Conservation (phyloP, 352 stramenopile species). For the Thalassiosira exigua region DNA sequence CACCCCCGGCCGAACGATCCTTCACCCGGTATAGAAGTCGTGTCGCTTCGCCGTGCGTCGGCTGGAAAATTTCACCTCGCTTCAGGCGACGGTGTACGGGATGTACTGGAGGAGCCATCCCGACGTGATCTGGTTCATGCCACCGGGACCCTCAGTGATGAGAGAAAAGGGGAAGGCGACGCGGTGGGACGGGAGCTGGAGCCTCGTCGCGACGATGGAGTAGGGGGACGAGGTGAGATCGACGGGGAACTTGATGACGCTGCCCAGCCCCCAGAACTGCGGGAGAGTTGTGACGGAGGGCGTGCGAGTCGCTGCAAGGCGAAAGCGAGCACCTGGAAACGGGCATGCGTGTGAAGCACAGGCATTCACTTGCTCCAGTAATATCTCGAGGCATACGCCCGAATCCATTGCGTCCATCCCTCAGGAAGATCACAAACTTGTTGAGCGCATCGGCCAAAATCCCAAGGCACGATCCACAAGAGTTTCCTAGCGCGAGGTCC, state of each 20-base stretch:
- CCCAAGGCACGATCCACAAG: too few species aligned
- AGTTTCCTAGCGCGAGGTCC: too few species aligned
- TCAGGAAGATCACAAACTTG: too few species aligned
- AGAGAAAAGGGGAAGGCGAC: constrained; percentile 78
- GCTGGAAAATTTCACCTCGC: constrained; percentile 74
- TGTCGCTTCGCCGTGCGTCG: constrained; percentile 74
- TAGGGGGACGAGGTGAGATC: constrained; percentile 92
- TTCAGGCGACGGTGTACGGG: constrained; percentile 73
- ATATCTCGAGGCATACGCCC: too few species aligned
- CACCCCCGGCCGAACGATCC: constrained; percentile 63
- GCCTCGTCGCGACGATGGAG: constrained; percentile 92
- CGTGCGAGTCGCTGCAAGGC: too few species aligned
- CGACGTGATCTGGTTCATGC: constrained; percentile 71
- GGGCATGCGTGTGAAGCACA: too few species aligned
- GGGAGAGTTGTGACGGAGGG: too few species aligned
- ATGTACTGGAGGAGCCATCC: constrained; percentile 75
- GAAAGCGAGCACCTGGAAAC: too few species aligned
- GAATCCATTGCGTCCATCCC: too few species aligned
- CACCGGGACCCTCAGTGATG: constrained; percentile 52
- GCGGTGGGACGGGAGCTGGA: constrained; percentile 68
- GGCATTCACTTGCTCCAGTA: too few species aligned
- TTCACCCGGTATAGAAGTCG: constrained; percentile 79
- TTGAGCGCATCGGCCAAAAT: too few species aligned
- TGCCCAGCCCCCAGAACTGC: constrained; percentile 94
- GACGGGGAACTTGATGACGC: constrained; percentile 94